Conservation (phyloP, 2,329 filamentous ascomycete genomes). For the Fusarium veterinarium region DNA sequence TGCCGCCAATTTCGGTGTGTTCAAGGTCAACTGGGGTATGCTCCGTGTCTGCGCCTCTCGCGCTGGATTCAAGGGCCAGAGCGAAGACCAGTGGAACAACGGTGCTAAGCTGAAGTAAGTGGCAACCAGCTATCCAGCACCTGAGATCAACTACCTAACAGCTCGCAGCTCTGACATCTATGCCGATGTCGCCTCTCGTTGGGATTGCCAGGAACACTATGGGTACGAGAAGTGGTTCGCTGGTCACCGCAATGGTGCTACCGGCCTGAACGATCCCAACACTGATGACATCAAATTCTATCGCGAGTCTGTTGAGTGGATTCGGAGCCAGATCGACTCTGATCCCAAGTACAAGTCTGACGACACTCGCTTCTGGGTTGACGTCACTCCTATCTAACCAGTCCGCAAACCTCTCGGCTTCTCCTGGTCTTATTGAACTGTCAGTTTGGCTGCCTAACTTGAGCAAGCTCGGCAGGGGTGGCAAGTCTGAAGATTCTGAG, state of each 20-base stretch:
- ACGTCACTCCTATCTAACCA: not conserved
- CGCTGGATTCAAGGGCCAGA: not conserved
- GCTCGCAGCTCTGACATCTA: not conserved
- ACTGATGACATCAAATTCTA: not conserved
- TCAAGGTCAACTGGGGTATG: conserved; percentile 4
- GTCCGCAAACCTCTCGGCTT: too few species aligned
- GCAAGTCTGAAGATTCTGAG: too few species aligned
- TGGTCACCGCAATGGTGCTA: not conserved
- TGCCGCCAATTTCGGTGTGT: not conserved
- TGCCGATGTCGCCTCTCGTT: not conserved
- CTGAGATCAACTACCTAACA: too few species aligned
- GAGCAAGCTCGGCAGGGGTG: too few species aligned
- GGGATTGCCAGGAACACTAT: not conserved
- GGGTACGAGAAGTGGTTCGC: conserved; percentile 2
- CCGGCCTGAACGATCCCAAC: not conserved
- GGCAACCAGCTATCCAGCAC: too few species aligned
- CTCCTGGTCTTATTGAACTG: too few species aligned
- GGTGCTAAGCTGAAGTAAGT: not conserved
- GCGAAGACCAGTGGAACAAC: not conserved
- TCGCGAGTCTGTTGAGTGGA: not conserved
- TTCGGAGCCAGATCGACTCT: not conserved
- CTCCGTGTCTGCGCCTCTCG: not conserved
- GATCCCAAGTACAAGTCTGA: not conserved
- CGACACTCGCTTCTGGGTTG: conserved; percentile 1
- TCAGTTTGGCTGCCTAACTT: too few species aligned